Base-by-base conservation (phyloP, 768 basidiomycete genomes). In the Russula sp. region DNA sequence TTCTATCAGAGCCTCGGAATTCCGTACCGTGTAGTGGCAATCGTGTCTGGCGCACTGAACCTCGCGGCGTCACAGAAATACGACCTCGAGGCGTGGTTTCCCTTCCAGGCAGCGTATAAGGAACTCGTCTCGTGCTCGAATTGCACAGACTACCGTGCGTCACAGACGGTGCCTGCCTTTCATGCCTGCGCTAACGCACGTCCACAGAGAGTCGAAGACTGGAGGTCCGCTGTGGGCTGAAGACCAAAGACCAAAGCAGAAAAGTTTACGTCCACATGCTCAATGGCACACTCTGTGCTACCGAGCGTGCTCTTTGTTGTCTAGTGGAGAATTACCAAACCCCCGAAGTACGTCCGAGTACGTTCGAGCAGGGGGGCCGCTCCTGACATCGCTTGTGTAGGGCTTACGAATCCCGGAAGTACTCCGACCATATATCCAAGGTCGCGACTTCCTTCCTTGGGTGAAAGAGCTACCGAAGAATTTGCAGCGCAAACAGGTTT, bases 281-380 rank as follows among this genome's bases (percentile, higher is more conserved):
- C 70, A 99, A 99, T 73, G 96, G 93, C 39, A 99, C 97, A 3
- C 81, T 99, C 48, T 97, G 94, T 68, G 97, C 97, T 1, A 98
- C 97, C 1, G 92, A 96, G 75, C 90, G 97, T 42, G 92, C 97
- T 1, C 78, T 98, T 20, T 98, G 96, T 75, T 98, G 97, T 74
- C 69, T 99, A 59, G 95, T 93, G n/a, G 97, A 99, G 77, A 98
- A 98, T 74, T 93, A 96, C 72, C 97, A 99, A 76, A 98, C 94
- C 0, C 81, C 89, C 0, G 93, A 97, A 53, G 95, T 96, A 69
- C 59, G 86, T 78, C 55, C 16, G 42, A n/a, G 32, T 48, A 46
- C 39, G 13, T 41, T 47, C 16, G 46, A 34, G 14, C 11, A 29
- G 7, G 18, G 16, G 5, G 5, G 2, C 11, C n/a, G 20, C 11